Evolutionary conservation across 1,139 yeast species (phyloP).

Genomic region (Keqinozyma sinolaborantium): DNA sequence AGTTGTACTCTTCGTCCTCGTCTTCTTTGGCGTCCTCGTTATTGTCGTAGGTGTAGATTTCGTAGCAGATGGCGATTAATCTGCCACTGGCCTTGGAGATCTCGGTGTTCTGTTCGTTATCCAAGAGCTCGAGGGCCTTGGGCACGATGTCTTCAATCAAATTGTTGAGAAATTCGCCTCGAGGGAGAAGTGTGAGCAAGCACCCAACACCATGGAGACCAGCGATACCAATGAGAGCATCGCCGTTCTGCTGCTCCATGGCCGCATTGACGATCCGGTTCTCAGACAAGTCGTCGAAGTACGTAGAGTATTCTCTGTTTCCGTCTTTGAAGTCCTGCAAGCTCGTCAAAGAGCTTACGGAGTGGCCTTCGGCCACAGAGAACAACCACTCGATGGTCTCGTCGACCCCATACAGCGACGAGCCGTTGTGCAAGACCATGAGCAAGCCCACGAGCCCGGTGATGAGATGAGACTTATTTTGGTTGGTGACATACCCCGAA

Average conservation of each 20-base stretch:
- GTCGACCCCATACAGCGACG: constrained; percentile 50
- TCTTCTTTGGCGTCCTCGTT: constrained; percentile 28
- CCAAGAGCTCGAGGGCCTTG: constrained; percentile 39
- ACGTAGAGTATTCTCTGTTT: constrained; percentile 43
- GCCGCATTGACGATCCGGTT: constrained; percentile 37
- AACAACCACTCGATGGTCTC: constrained; percentile 40
- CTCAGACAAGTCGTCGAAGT: constrained; percentile 36
- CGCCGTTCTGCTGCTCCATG: constrained; percentile 26
- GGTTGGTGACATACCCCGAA: constrained; percentile 28
- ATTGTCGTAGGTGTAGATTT: constrained; percentile 47
- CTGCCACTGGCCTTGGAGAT: constrained; percentile 54
- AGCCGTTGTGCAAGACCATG: constrained; percentile 44
- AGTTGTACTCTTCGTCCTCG: constrained; percentile 39
- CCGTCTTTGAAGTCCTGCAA: constrained; percentile 34
- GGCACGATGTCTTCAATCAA: constrained; percentile 32
- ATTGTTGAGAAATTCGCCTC: constrained; percentile 42
- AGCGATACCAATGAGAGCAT: constrained; percentile 38
- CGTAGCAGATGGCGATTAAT: constrained; percentile 60
- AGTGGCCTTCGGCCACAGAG: constrained; percentile 45
- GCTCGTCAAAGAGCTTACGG: constrained; percentile 31
- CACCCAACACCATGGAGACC: constrained; percentile 49
- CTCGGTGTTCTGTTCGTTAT: constrained; percentile 39
- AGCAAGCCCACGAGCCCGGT: constrained; percentile 44
- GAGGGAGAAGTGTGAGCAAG: constrained; percentile 39
- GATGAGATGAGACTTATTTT: constrained; percentile 37